Evolutionary conservation across 441 rosid genomes (phyloP), one percentile per base, ranked within the genome.

Genomic region (Brassica balearica): DNA sequence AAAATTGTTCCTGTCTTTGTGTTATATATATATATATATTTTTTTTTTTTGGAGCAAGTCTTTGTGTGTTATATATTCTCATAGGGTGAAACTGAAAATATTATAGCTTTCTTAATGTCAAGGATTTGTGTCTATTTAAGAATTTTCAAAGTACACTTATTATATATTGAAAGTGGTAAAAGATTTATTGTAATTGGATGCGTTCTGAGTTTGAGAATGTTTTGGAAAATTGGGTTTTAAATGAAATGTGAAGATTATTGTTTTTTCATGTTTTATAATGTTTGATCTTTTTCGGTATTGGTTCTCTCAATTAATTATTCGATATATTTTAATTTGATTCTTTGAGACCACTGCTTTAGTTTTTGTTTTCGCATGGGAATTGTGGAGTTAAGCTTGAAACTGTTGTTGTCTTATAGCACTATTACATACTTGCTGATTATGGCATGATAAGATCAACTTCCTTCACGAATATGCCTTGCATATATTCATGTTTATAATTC

Each of bases 81-180:
- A 74, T 74, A 75, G 48, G 15, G 34, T 58, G 53, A 48, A 71
- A 66, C 65, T 71, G 64, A 71, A 70, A 59, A 71, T 70, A 65
- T 60, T 56, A 11, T 60, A 23, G 29, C 3, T 60, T 64, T 41
- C 38, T 25, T 65, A 32, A 27, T 63, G 11, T 62, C 41, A 56
- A 27, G 19, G 34, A 3, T 64, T 58, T 62, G 73, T 70, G 20
- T 65, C 71, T 80, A 15, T 20, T 65, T 58, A 41, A 20, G 60
- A 59, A 59, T 27, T 59, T 60, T 29, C 34, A 29, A 29, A 29
- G 34, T 29, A 29, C 34, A 29, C 34, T 29, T 29, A 29, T 19
- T 65, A 38, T 43, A 38, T 65, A 36, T 27, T 64, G 43, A 10
- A 63, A 11, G 8, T 41, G 75, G 72, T 77, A 67, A 60, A 48